These are phyloP conservation scores for Exophiala sideris DNA, from an alignment of 2,329 filamentous ascomycete species.

Conservation along the genomic window DNA sequence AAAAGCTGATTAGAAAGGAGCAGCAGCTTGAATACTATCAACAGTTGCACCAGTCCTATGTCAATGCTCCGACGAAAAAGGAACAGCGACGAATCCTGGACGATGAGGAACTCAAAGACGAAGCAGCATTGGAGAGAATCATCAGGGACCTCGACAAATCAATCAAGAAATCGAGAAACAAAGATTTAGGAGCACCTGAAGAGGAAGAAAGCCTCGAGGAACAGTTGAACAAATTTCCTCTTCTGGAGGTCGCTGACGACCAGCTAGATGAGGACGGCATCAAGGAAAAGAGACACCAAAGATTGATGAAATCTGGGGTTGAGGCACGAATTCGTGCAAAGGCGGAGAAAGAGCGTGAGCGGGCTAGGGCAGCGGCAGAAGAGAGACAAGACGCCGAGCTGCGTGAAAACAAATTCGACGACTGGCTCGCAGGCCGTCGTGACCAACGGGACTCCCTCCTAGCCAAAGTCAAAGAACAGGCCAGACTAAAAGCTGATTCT, in stretches of 20 bases:
- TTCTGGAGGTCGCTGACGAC: conserved; percentile 86
- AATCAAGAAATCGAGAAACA: conserved; percentile 85
- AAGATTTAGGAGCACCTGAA: conserved; percentile 84
- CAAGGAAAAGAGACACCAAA: conserved; percentile 90
- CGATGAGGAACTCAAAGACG: conserved; percentile 87
- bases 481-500: conserved; percentile 87
- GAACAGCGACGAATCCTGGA: conserved; percentile 83
- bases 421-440: conserved; percentile 81
- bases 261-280: conserved; percentile 86
- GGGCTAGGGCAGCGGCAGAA: conserved; percentile 76
- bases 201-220: conserved; percentile 72
- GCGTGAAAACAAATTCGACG: conserved; percentile 77
- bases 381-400: conserved; percentile 79
- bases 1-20: conserved; percentile 93
- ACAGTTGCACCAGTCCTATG: conserved; percentile 68
- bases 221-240: conserved; percentile 68
- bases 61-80: conserved; percentile 71
- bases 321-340: conserved; percentile 92
- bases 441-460: conserved; percentile 67
- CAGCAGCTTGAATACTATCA: conserved; percentile 93
- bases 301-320: conserved; percentile 88
- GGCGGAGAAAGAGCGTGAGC: conserved; percentile 90
- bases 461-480: conserved; percentile 85
- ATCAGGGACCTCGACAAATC: conserved; percentile 88
- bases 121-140: conserved; percentile 75